phyloP scores from a whole-genome alignment of 2,329 filamentous ascomycete genomes.

The Arthrobotrys musiformis region DNA sequence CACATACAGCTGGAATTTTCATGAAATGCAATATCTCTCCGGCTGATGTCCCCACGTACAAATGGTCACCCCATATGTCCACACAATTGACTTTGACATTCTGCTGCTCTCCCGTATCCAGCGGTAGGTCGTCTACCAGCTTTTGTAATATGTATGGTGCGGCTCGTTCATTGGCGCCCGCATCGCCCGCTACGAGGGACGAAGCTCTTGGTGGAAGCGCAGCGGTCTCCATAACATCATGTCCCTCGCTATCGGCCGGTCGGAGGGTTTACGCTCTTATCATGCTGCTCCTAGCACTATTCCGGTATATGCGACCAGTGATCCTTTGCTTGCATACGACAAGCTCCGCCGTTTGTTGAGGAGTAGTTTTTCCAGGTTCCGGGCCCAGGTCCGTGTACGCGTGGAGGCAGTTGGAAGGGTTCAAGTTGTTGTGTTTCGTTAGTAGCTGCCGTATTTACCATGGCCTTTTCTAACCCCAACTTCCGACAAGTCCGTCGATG shows the following conservation, averaged over 20 bases:
- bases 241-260: conserved; percentile 27
- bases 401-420: conserved; percentile 40
- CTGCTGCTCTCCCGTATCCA: conserved; percentile 57
- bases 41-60: conserved; percentile 76
- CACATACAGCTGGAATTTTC: conserved; percentile 69
- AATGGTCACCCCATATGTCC: conserved; percentile 67
- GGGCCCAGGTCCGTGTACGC: conserved; percentile 30
- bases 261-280: conserved; percentile 41
- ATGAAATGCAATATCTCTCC: conserved; percentile 84
- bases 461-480: conserved; percentile 38
- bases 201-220: conserved; percentile 54
- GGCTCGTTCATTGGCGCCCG: conserved; percentile 39
- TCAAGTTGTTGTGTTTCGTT: conserved; percentile 54
- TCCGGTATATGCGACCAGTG: conserved; percentile 25
- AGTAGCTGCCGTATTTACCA: conserved; percentile 36
- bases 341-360: conserved; percentile 29
- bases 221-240: conserved; percentile 53
- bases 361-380: conserved; percentile 11
- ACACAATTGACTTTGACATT: conserved; percentile 59
- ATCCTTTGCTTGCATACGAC: conserved; percentile 25
- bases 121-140: conserved; percentile 58
- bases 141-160: conserved; percentile 59
- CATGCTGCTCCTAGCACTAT: conserved; percentile 40
- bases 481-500: conserved; percentile 48
- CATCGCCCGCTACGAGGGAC: conserved; percentile 51